Evolutionary conservation across 2,329 filamentous ascomycete species (phyloP), one percentile per base, ranked within the genome.

Genomic region (Microsporum audouinii): DNA sequence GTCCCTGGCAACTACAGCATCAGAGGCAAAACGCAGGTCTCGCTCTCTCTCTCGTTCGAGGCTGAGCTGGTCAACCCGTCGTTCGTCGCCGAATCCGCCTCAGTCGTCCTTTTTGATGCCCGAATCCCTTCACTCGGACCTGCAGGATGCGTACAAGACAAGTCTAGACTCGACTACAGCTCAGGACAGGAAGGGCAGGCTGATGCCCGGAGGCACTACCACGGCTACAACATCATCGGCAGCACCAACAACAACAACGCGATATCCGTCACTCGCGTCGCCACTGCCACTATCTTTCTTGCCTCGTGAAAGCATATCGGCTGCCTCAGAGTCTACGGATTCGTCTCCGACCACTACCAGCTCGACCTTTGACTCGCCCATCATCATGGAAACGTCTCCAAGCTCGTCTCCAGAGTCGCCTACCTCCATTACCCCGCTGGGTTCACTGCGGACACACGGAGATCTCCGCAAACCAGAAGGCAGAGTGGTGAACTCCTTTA

Each of bases 341-440:
- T 96, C 92, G 27, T 97, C 92, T 6, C 94, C 94, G 1, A 97
- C 92, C 5, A 96, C 91, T 2, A 96, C 92, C 1, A 83, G 94
- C 57, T 96, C 91, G 4, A 96, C 90, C 23, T 89, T 92, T 65
- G 92, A 96, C 75, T 95, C 91, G 3, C 92, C 90, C 6, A 89
- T 90, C 34, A 81, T 94, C 57, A 91, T 91, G 34, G 92, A 97
- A 68, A 87, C 89, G 5, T 96, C 92, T 3, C 91, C 94, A 2
- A 92, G 88, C 59, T 90, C 91, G 27, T 96, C 92, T 0, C 92
- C 92, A 6, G 91, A 96, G 74, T 96, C 94, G 2, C 89, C 91
- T 1, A 79, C 88, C 60, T 87, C 88, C 61, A 79, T 91, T 60
- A 82, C 87, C 60, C 85, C 89, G 60, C 71, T 80, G 73, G 76